phyloP scores from a whole-genome alignment of 345 rosid genomes.

The Citrus maxima region DNA sequence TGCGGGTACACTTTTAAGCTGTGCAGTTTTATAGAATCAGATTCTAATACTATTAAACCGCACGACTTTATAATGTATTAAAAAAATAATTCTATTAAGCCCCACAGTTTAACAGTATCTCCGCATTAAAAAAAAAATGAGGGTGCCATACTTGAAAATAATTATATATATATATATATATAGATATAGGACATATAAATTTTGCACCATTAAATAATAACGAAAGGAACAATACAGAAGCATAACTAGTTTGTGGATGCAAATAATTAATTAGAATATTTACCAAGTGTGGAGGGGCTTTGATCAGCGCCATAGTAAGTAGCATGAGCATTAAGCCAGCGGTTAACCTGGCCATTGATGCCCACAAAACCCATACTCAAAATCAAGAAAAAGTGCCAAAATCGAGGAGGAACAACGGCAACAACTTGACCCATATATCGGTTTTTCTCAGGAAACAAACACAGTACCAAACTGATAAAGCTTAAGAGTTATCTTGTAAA shows the following conservation, averaged over 20 bases:
- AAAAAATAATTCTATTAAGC: too few species aligned
- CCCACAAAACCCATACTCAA: neutral
- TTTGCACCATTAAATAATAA: neutral
- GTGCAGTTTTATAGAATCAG: too few species aligned
- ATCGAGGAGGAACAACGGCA: neutral
- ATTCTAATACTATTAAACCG: too few species aligned
- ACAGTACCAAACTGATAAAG: neutral
- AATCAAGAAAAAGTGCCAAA: constrained; percentile 15
- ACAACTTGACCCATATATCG: constrained; percentile 6
- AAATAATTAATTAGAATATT: neutral
- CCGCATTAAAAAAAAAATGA: too few species aligned
- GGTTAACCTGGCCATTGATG: constrained; percentile 15
- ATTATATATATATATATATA: too few species aligned
- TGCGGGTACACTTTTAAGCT: too few species aligned
- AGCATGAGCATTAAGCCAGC: constrained; percentile 65
- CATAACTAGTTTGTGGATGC: neutral
- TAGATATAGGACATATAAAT: too few species aligned
- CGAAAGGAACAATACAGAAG: neutral
- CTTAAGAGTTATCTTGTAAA: neutral
- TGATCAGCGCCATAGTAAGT: constrained; percentile 76
- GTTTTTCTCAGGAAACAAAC: neutral
- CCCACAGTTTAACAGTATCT: rapidly evolving
- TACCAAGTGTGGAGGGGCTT: constrained; percentile 74
- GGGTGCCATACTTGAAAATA: too few species aligned
- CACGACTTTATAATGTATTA: too few species aligned